phyloP scores from a whole-genome alignment of 306 rosid species.

The Cyamopsis tetragonoloba region DNA sequence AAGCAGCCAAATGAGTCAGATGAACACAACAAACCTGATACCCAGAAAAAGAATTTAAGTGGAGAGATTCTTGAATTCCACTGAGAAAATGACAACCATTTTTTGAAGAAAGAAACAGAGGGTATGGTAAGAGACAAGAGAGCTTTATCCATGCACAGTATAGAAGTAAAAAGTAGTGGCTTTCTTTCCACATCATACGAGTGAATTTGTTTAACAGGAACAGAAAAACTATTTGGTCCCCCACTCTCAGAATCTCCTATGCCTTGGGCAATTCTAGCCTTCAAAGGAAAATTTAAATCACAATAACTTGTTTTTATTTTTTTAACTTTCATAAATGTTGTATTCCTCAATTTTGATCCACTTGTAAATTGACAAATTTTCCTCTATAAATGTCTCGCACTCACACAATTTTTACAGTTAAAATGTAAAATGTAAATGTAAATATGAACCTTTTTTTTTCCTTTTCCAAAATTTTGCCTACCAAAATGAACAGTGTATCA shows the following conservation, averaged over 20 bases:
- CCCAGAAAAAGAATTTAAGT: slow-evolving; percentile 15
- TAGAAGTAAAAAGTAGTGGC: slow-evolving; percentile 27
- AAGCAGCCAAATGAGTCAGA: slow-evolving; percentile 20
- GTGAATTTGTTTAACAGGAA: slow-evolving; percentile 25
- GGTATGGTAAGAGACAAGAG: slow-evolving; percentile 20
- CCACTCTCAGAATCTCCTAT: slow-evolving; percentile 28
- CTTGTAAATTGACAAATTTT: slow-evolving; percentile 30
- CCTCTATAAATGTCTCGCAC: slow-evolving; percentile 25
- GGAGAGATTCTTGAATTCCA: slow-evolving; percentile 38
- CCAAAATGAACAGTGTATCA: slow-evolving; percentile 26
- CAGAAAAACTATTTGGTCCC: slow-evolving; percentile 39
- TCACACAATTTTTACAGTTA: slow-evolving; percentile 24
- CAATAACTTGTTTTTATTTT: no score
- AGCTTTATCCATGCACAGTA: slow-evolving; percentile 33
- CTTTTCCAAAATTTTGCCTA: slow-evolving; percentile 23
- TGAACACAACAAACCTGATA: not conserved
- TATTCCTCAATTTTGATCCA: slow-evolving; percentile 25
- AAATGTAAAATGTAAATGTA: no score
- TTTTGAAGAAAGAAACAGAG: slow-evolving; percentile 23
- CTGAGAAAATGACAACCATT: slow-evolving; percentile 19
- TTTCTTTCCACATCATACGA: slow-evolving; percentile 37
- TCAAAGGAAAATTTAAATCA: slow-evolving; percentile 10
- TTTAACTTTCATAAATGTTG: slow-evolving; percentile 21
- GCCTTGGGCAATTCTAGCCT: slow-evolving; percentile 33
- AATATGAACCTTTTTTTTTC: not conserved